phyloP scores from a whole-genome alignment of 2,329 filamentous ascomycete genomes.

The Pyrenophora seminiperda region DNA sequence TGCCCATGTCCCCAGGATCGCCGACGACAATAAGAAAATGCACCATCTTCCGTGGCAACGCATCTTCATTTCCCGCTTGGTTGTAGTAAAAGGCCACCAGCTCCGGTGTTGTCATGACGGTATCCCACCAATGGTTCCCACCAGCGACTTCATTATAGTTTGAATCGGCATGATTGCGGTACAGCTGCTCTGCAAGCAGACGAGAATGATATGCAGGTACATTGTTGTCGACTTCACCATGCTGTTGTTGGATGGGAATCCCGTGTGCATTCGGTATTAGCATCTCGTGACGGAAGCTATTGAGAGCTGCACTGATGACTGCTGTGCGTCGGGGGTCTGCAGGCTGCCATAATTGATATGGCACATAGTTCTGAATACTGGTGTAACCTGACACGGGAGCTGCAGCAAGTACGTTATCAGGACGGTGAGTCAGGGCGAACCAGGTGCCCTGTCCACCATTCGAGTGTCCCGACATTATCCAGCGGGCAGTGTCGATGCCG shows the following conservation, averaged over 20 bases:
- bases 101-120: slow-evolving; percentile 58
- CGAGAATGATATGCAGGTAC: slow-evolving; percentile 64
- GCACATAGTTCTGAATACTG: slow-evolving; percentile 64
- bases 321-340: slow-evolving; percentile 58
- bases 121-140: slow-evolving; percentile 28
- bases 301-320: slow-evolving; percentile 56
- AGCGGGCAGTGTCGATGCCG: slow-evolving; percentile 52
- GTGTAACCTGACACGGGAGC: slow-evolving; percentile 64
- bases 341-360: slow-evolving; percentile 61
- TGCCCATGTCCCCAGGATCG: slow-evolving; percentile 58
- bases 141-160: slow-evolving; percentile 56
- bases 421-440: slow-evolving; percentile 61
- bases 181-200: slow-evolving; percentile 57
- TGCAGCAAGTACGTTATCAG: slow-evolving; percentile 62
- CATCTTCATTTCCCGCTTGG: slow-evolving; percentile 25
- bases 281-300: slow-evolving; percentile 61
- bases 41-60: slow-evolving; percentile 26
- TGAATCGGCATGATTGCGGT: slow-evolving; percentile 18
- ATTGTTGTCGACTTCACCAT: slow-evolving; percentile 62
- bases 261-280: slow-evolving; percentile 58
- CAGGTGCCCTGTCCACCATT: slow-evolving; percentile 66
- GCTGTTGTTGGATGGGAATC: slow-evolving; percentile 62
- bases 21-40: slow-evolving; percentile 58
- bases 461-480: slow-evolving; percentile 63
- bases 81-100: slow-evolving; percentile 58